These are phyloP conservation scores for Selaginella moellendorffii DNA, from an alignment of 75 land plant genomes.

Conservation along the genomic window DNA sequence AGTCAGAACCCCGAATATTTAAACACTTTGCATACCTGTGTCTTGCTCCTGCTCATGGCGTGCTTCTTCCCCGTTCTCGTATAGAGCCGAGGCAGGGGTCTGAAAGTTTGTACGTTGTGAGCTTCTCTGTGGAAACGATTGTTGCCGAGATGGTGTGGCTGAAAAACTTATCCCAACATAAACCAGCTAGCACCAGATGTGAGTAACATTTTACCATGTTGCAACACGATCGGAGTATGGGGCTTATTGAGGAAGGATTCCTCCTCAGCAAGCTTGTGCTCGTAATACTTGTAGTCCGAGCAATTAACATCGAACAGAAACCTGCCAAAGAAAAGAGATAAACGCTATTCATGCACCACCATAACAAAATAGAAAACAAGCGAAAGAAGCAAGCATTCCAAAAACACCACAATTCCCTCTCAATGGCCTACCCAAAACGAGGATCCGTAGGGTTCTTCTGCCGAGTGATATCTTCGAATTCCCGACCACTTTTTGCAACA, in stretches of 20 bases:
- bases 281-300: conserved; percentile 88
- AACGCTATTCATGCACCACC: background rate
- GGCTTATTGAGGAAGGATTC: conserved; percentile 18
- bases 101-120: conserved; percentile 46
- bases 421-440: conserved; percentile 60
- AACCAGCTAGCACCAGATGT: conserved; percentile 3
- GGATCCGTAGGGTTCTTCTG: conserved; percentile 92
- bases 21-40: too few species aligned
- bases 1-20: too few species aligned
- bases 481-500: conserved; percentile 97
- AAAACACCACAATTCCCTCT: background rate
- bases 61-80: conserved; percentile 36
- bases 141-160: background rate
- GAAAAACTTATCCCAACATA: background rate
- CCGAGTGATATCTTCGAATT: conserved; percentile 84
- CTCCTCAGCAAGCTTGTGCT: conserved; percentile 65
- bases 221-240: background rate
- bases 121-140: background rate
- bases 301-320: conserved; percentile 73
- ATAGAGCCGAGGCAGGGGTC: conserved; percentile 87
- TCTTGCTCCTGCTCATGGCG: background rate
- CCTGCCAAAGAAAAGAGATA: conserved; percentile 26
- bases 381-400: background rate
- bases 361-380: background rate
- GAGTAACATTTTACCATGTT: background rate